A percentile compares a stretch with the other conserved stretches of the same genome.
phyloP scores from a whole-genome alignment of 768 basidiomycete genomes.

The Coprinopsis cinerea region DNA sequence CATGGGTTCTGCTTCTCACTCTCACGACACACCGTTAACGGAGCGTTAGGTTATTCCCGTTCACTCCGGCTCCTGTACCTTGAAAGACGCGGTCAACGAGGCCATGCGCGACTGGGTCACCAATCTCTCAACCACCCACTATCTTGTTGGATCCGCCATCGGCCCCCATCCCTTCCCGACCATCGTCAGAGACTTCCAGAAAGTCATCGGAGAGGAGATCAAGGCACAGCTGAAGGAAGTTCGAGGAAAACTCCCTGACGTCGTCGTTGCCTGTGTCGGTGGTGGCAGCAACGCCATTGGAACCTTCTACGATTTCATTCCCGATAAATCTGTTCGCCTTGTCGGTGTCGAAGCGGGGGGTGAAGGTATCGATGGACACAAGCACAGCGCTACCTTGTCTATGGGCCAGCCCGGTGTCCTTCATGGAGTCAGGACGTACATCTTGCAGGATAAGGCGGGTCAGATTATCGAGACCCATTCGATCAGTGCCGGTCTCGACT shows the following conservation, averaged over 20 bases:
- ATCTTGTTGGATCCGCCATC: conserved; percentile 94
- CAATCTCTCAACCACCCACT: conserved; percentile 89
- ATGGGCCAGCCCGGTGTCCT: conserved; percentile 91
- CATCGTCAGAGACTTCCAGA: conserved; percentile 97
- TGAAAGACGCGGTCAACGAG: conserved; percentile 98
- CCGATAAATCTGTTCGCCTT: conserved; percentile 76
- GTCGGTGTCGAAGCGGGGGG: conserved; percentile 98
- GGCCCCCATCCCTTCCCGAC: conserved; percentile 99
- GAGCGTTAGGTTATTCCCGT: conserved; percentile 79
- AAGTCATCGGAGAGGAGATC: conserved; percentile 92
- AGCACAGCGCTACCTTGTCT: conserved; percentile 90
- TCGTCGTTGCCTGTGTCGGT: conserved; percentile 93
- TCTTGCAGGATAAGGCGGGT: conserved; percentile 81
- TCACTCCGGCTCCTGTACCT: conserved; percentile 85
- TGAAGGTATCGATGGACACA: conserved; percentile 82
- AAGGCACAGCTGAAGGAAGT: conserved; percentile 72
- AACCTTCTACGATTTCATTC: conserved; percentile 95
- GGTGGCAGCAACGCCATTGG: conserved; percentile 98
- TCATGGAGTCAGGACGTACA: conserved; percentile 93
- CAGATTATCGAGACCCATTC: conserved; percentile 98
- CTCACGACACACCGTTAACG: background rate
- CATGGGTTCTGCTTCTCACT: conserved; percentile 19
- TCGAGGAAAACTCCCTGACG: conserved; percentile 86
- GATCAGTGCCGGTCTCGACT: conserved; percentile 92
- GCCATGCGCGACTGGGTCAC: conserved; percentile 99